A percentile compares a stretch with the other conserved stretches of the same genome.
These are phyloP conservation scores for Diplodia seriata DNA, from an alignment of 2,329 filamentous ascomycete species.

Conservation along the genomic window DNA sequence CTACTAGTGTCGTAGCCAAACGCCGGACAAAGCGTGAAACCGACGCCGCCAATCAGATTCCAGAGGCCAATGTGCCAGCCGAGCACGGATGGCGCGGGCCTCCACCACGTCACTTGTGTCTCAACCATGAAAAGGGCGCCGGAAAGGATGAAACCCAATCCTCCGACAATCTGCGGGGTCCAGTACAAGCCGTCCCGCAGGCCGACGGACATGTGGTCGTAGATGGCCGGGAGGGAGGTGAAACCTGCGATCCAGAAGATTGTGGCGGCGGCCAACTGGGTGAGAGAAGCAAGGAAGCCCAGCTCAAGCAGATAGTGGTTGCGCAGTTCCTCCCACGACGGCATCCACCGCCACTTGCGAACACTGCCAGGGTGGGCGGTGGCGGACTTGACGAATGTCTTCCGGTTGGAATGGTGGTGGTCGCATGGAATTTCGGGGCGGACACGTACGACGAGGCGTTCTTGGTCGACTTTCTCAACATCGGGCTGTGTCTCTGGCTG, in stretches of 20 bases:
- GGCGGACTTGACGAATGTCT: slow-evolving; percentile 41
- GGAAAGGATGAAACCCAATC: slow-evolving; percentile 66
- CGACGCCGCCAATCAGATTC: slow-evolving; percentile 69
- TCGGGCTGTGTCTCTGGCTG: slow-evolving; percentile 36
- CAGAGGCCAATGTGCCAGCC: slow-evolving; percentile 73
- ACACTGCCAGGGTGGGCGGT: not conserved
- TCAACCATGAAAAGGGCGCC: slow-evolving; percentile 69
- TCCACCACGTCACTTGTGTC: slow-evolving; percentile 69
- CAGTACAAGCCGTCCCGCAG: slow-evolving; percentile 65
- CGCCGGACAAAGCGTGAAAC: slow-evolving; percentile 60
- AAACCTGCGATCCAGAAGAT: slow-evolving; percentile 71
- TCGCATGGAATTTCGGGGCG: slow-evolving; percentile 37
- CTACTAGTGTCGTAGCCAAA: slow-evolving; percentile 44
- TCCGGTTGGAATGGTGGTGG: slow-evolving; percentile 48
- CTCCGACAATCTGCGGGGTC: slow-evolving; percentile 68
- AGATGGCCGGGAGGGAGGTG: slow-evolving; percentile 65
- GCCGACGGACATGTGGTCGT: slow-evolving; percentile 56
- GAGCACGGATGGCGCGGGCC: slow-evolving; percentile 61
- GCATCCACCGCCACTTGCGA: slow-evolving; percentile 65
- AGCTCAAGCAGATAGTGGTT: slow-evolving; percentile 68
- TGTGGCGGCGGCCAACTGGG: slow-evolving; percentile 65
- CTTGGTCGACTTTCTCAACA: slow-evolving; percentile 30
- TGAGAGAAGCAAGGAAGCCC: slow-evolving; percentile 66
- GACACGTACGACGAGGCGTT: slow-evolving; percentile 15
- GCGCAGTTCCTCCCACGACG: slow-evolving; percentile 61